Base-by-base conservation (phyloP, 2,329 filamentous ascomycete species). In the Penicillium concentricum region DNA sequence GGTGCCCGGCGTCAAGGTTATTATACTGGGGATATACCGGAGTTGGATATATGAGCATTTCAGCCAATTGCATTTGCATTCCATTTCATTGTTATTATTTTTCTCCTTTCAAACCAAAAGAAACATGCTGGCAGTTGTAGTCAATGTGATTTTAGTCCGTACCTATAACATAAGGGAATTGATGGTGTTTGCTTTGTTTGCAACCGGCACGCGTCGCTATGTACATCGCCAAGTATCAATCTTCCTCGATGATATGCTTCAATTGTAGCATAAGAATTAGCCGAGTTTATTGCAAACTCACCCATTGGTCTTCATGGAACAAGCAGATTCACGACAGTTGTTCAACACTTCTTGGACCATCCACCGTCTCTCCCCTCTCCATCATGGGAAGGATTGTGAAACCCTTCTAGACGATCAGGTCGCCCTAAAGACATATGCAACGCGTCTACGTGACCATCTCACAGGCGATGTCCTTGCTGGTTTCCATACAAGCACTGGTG, bases 261-360 rank as follows among this genome's bases (percentile, higher is more conserved):
- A 39, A 41, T 28, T 46, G 18, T 26, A 46, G 15, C 38, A 51
- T 51, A 43, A 54, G 8, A 50, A 48, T 28, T 38, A 43, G 41
- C 20, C 12, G 37, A 54, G 26, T n/a, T 15, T 20, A 28, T 38
- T 39, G 4, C 15, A 30, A 22, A n/a, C 30, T 47, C 22, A 22
- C 15, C 26, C 4, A 5, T 18, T 22, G 13, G 6, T 9, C 43
- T 34, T 13, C 13, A 74, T 74, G 71, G 63, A 64, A 22, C 54
- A 63, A 49, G 57, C 61, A 56, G 66, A 51, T 16, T 54, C 54
- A 26, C 56, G 77, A 53, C 78, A 80, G 12, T 72, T 84, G 38
- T 80, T 82, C 64, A 78, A 80, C 63, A 77, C 77, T n/a, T 82
- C 80, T 28, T 84, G 80, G 76, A 79, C 72, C n/a, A 69, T 81